A percentile compares a stretch with the other conserved stretches of the same genome.
Evolutionary conservation across 306 rosid species (phyloP).

Genomic region (cucumber (Cucumis sativus)): DNA sequence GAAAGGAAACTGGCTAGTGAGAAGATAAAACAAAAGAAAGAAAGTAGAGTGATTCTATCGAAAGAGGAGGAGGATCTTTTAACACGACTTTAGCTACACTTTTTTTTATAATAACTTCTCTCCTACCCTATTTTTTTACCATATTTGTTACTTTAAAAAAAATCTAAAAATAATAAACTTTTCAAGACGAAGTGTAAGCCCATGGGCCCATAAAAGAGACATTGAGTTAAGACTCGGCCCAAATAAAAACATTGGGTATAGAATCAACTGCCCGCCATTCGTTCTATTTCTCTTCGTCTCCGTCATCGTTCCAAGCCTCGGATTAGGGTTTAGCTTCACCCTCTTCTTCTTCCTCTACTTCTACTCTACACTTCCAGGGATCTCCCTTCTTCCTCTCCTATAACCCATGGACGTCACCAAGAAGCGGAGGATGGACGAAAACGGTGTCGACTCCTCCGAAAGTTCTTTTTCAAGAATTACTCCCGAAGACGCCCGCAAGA

Average conservation of each 20-base stretch:
- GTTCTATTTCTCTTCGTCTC: neutral
- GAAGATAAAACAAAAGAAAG: no score
- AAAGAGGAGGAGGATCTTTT: no score
- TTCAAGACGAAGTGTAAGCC: neutral
- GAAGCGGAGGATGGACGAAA: conserved; percentile 84
- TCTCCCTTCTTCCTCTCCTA: neutral
- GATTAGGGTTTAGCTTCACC: conserved; percentile 8
- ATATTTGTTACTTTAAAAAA: no score
- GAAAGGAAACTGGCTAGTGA: no score
- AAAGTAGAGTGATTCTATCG: no score
- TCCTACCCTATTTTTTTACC: no score
- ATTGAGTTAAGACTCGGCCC: neutral
- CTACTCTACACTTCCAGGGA: neutral
- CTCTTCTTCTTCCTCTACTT: neutral
- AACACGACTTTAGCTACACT: no score
- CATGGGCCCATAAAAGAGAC: neutral
- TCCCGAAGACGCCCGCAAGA: conserved; percentile 57
- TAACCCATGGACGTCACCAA: conserved; percentile 52
- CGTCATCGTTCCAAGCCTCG: neutral
- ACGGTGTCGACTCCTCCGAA: conserved; percentile 34
- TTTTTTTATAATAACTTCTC: no score
- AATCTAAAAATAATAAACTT: no score
- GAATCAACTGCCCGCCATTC: neutral
- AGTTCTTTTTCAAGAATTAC: conserved; percentile 19
- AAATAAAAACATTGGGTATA: neutral